These are phyloP conservation scores for Medicago truncatula DNA, from an alignment of 306 rosid genomes.

Conservation along the genomic window DNA sequence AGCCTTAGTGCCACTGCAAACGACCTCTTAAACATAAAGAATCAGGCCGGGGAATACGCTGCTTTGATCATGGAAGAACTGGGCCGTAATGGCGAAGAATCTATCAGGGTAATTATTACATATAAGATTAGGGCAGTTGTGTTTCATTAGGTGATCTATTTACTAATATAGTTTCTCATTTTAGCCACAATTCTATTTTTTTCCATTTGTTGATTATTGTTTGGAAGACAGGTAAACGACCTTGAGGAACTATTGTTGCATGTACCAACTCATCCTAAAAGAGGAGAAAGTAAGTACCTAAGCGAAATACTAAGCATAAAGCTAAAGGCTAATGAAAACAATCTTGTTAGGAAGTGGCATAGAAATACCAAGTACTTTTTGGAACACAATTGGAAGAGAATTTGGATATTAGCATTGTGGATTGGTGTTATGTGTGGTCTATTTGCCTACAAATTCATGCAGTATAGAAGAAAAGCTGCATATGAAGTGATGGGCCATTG, in stretches of 20 bases:
- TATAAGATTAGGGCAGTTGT: conserved; percentile 9
- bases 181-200: conserved; percentile 25
- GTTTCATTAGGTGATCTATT: neutral
- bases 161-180: conserved; percentile 7
- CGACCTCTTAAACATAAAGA: conserved; percentile 66
- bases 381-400: conserved; percentile 65
- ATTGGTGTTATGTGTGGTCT: conserved; percentile 49
- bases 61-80: conserved; percentile 89
- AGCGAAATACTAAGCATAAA: conserved; percentile 58
- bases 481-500: conserved; percentile 61
- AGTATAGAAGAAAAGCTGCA: conserved; percentile 51
- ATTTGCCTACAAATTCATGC: conserved; percentile 51
- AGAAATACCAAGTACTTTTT: conserved; percentile 48
- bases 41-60: conserved; percentile 79
- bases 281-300: conserved; percentile 52
- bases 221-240: conserved; percentile 49
- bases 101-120: conserved; percentile 56
- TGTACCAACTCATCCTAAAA: conserved; percentile 48
- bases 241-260: conserved; percentile 61
- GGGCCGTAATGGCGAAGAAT: conserved; percentile 59
- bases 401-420: conserved; percentile 58
- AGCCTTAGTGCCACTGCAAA: conserved; percentile 76
- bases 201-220: conserved; percentile 18
- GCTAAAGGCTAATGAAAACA: conserved; percentile 49
- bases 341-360: conserved; percentile 43